phyloP scores from a whole-genome alignment of 1,284 basidiomycete species.

The Schizopora paradoxa region DNA sequence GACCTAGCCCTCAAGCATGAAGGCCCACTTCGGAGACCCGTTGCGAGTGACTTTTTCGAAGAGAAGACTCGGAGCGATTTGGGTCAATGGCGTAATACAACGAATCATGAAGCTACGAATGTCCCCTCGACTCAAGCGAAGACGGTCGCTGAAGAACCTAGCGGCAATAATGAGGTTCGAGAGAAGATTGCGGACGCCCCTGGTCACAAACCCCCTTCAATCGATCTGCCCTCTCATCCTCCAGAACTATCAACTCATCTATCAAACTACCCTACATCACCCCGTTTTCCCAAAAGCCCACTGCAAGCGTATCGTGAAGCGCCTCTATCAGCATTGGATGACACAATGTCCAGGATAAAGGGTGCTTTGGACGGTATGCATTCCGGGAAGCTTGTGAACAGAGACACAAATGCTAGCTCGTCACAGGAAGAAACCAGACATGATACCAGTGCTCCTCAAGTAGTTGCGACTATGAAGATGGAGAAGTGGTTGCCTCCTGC shows the following conservation, averaged over 20 bases:
- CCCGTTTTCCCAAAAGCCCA: conserved; percentile 9
- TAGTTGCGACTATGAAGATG: conserved; percentile 19
- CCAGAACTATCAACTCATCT: neutral
- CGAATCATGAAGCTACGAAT: neutral
- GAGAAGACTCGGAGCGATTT: conserved; percentile 28
- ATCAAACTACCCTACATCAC: conserved; percentile 8
- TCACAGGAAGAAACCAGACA: conserved; percentile 20
- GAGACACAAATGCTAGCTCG: conserved; percentile 18
- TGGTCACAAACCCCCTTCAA: neutral
- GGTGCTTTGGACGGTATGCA: conserved; percentile 77
- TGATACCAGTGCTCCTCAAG: conserved; percentile 19
- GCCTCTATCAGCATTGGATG: conserved; percentile 72
- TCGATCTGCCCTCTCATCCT: neutral
- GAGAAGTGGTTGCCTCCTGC: conserved; percentile 55
- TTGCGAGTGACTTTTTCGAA: conserved; percentile 67
- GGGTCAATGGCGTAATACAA: neutral
- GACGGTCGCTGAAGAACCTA: neutral
- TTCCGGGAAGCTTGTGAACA: conserved; percentile 23
- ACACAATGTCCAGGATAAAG: conserved; percentile 85
- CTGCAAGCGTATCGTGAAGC: conserved; percentile 51
- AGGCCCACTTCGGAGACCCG: conserved; percentile 24
- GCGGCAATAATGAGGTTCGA: neutral
- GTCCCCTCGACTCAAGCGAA: neutral
- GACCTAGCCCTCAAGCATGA: neutral
- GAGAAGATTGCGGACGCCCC: neutral